These are phyloP conservation scores for Rhododendron mucronatum DNA, from an alignment of 148 eudicot species.

Conservation along the genomic window DNA sequence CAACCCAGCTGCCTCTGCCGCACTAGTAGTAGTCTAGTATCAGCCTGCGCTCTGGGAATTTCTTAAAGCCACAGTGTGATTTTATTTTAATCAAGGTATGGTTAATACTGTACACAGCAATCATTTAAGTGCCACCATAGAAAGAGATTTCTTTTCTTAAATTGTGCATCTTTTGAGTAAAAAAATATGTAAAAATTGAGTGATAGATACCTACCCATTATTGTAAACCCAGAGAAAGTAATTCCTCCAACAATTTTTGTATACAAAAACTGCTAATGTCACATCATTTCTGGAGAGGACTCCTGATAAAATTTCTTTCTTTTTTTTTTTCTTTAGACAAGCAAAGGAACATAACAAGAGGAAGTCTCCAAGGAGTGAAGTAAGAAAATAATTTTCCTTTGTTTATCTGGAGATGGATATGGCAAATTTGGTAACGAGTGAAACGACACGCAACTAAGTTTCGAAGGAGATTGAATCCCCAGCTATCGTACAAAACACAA, in stretches of 20 bases:
- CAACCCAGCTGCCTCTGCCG: neutral
- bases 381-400: neutral
- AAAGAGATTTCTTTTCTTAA: neutral
- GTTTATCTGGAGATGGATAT: neutral
- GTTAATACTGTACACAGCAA: neutral
- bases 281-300: neutral
- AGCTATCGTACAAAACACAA: neutral
- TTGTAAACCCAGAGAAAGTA: neutral
- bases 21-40: neutral
- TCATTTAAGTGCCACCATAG: neutral
- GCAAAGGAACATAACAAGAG: neutral
- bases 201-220: neutral
- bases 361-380: neutral
- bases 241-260: neutral
- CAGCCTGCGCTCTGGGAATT: neutral
- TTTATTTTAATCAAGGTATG: neutral
- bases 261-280: neutral
- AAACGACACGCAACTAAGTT: neutral
- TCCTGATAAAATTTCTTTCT: neutral
- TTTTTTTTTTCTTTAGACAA: neutral
- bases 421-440: neutral
- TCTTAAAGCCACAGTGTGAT: neutral
- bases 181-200: neutral
- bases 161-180: neutral
- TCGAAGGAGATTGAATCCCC: neutral